Conservation (phyloP, 805 yeast genomes). For the Tetrapisispora fleetii region DNA sequence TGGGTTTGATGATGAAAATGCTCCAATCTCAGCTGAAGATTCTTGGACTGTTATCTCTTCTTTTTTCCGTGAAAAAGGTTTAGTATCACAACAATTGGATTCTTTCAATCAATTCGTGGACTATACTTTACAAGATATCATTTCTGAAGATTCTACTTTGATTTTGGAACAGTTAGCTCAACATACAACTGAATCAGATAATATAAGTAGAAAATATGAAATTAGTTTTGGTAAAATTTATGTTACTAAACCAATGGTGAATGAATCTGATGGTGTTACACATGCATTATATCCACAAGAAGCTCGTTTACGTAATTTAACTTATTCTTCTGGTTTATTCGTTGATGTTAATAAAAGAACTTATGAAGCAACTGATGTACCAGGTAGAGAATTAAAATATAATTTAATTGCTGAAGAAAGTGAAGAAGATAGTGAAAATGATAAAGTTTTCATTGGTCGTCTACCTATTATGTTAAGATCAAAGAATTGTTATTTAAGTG, state of each 20-base stretch:
- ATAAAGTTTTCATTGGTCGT: slow-evolving; percentile 86
- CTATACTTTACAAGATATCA: slow-evolving; percentile 92
- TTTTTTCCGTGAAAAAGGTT: slow-evolving; percentile 91
- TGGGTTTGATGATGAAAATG: slow-evolving; percentile 57
- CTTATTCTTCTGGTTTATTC: slow-evolving; percentile 91
- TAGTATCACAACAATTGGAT: slow-evolving; percentile 95
- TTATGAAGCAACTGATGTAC: slow-evolving; percentile 70
- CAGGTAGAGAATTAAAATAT: slow-evolving; percentile 51
- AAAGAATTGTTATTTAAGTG: slow-evolving; percentile 87
- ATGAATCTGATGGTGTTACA: slow-evolving; percentile 99
- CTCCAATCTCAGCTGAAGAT: slow-evolving; percentile 89
- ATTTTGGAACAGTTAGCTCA: slow-evolving; percentile 98
- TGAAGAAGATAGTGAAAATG: slow-evolving; percentile 59
- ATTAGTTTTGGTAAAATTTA: slow-evolving; percentile 96
- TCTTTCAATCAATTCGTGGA: slow-evolving; percentile 97
- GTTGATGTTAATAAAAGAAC: slow-evolving; percentile 93
- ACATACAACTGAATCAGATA: slow-evolving; percentile 84
- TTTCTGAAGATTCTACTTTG: slow-evolving; percentile 88
- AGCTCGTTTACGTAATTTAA: slow-evolving; percentile 89
- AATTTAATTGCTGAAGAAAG: slow-evolving; percentile 39
- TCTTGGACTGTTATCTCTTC: slow-evolving; percentile 98
- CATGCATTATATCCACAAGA: slow-evolving; percentile 97
- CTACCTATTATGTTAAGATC: slow-evolving; percentile 98
- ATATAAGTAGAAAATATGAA: slow-evolving; percentile 85
- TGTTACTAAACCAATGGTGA: slow-evolving; percentile 93